Conservation (phyloP, 1,284 basidiomycete genomes). For the Cryptococcus sp. region DNA sequence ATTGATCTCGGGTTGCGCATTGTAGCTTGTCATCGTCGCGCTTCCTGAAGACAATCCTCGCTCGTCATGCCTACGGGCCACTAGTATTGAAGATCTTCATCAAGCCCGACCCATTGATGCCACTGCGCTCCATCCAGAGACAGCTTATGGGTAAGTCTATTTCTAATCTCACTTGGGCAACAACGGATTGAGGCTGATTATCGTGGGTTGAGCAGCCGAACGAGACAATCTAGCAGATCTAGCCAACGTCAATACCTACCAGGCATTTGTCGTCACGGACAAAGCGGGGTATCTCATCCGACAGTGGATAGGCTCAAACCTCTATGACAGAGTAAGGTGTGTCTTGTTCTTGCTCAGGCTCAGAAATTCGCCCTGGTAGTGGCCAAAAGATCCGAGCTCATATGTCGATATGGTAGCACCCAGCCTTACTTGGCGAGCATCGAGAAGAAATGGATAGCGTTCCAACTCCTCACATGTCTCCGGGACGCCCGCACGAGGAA, state of each 20-base stretch:
- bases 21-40: conserved; percentile 72
- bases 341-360: too few relatives aligned
- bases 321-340: conserved; percentile 97
- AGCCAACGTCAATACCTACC: conserved; percentile 86
- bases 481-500: conserved; percentile 75
- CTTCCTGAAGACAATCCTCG: conserved; percentile 89
- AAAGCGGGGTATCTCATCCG: conserved; percentile 93
- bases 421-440: conserved; percentile 87
- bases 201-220: conserved; percentile 61
- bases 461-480: conserved; percentile 85
- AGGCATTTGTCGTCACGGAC: conserved; percentile 90
- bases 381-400: neutral
- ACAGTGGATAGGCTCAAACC: conserved; percentile 91
- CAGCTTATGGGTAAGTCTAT: conserved; percentile 63
- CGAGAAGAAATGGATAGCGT: conserved; percentile 99
- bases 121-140: conserved; percentile 66
- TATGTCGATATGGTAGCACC: conserved; percentile 62
- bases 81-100: conserved; percentile 79
- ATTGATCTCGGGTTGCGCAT: too few relatives aligned
- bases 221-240: conserved; percentile 81
- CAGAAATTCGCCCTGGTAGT: neutral
- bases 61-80: conserved; percentile 68
- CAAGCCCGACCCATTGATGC: conserved; percentile 73
- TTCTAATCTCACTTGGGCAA: too few relatives aligned
- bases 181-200: neutral